Evolutionary conservation across 371 early-diverging fungal species (phyloP).

Genomic region (Umbelopsis sp.): DNA sequence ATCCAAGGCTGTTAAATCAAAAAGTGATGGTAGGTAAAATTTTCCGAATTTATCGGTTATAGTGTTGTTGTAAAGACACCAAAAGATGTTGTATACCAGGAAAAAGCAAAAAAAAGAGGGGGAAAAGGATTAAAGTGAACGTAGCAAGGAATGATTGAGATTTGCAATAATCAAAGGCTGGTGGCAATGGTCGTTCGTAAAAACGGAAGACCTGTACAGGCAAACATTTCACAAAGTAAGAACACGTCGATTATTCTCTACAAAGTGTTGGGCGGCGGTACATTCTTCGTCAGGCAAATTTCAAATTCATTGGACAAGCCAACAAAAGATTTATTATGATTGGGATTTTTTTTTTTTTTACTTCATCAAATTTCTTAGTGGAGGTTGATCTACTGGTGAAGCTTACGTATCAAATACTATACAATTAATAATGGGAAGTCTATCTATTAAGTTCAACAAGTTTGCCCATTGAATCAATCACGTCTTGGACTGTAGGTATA

Average conservation of each 20-base stretch:
- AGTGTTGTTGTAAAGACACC: too few species aligned
- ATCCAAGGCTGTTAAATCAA: background rate
- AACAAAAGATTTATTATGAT: background rate
- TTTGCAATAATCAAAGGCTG: too few species aligned
- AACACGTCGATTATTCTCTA: background rate
- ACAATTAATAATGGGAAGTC: too few species aligned
- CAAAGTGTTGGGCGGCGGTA: background rate
- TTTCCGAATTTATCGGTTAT: background rate
- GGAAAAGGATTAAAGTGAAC: too few species aligned
- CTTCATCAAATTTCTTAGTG: too few species aligned
- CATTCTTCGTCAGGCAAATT: constrained; percentile 12
- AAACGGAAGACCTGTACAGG: background rate
- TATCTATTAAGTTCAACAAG: background rate
- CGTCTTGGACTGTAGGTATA: constrained; percentile 59
- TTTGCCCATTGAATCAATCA: constrained; percentile 40
- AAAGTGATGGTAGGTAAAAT: background rate
- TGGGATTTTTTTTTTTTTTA: background rate
- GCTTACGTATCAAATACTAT: too few species aligned
- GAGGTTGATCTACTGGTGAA: too few species aligned
- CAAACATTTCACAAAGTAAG: background rate
- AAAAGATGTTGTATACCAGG: too few species aligned
- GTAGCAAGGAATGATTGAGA: too few species aligned
- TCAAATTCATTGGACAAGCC: constrained; percentile 11
- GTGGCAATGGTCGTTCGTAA: background rate
- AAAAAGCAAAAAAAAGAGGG: too few species aligned